Percentiles rank a stretch among this genome's conserved stretches.
Conservation (phyloP, 208 protist species). For the Trypanosoma caninum region DNA sequence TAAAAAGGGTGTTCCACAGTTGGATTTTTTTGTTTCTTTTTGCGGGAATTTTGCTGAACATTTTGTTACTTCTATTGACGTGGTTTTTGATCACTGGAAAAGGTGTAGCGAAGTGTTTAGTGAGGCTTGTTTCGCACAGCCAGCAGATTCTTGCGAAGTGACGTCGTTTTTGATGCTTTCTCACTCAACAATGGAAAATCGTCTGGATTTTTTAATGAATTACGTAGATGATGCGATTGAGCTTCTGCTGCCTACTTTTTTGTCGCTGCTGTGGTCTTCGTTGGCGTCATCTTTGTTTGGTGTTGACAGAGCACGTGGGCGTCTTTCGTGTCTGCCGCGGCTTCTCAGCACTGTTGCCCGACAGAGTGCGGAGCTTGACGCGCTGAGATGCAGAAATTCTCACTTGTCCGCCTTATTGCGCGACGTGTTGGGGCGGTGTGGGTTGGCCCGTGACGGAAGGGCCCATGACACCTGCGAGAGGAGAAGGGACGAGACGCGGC, state of each 20-base stretch:
- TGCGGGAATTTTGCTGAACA: neutral
- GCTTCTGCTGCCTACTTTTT: neutral
- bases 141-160: neutral
- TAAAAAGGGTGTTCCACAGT: too few species aligned
- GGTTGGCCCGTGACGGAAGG: neutral
- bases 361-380: constrained; percentile 2
- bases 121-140: neutral
- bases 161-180: neutral
- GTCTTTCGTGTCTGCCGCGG: neutral
- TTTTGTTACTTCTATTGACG: neutral
- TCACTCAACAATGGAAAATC: neutral
- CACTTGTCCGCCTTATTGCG: neutral
- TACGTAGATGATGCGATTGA: neutral
- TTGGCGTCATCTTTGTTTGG: neutral
- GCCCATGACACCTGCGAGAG: neutral
- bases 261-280: neutral
- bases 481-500: neutral
- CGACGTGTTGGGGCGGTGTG: neutral
- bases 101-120: neutral
- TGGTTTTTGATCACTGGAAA: neutral
- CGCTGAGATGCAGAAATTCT: neutral
- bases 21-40: neutral
- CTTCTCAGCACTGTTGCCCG: neutral
- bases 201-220: constrained; percentile 3
- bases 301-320: neutral